Percentiles rank a stretch among this genome's conserved stretches.
Conservation (phyloP, 345 rosid genomes). For the Hirschfeldia incana region DNA sequence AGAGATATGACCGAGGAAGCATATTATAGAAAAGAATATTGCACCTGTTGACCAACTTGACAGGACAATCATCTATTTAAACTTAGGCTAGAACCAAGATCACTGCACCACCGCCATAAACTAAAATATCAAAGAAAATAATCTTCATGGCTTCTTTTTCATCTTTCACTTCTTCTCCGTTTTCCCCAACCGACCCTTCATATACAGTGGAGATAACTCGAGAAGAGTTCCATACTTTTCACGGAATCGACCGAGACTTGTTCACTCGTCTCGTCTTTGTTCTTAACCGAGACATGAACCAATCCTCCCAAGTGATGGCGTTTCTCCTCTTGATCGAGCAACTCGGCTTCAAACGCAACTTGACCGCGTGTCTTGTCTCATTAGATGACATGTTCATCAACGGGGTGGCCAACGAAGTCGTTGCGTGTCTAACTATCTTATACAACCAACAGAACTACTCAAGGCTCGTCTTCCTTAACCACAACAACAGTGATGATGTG, state of each 20-base stretch:
- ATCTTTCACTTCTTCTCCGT: background rate
- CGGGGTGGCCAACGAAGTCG: constrained; percentile 52
- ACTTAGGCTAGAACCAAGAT: background rate
- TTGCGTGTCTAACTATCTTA: constrained; percentile 40
- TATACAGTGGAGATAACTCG: constrained; percentile 1
- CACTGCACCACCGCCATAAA: background rate
- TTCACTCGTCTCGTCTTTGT: constrained; percentile 45
- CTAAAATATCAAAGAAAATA: background rate
- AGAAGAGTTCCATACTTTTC: constrained; percentile 49
- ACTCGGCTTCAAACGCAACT: background rate
- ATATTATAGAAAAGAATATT: background rate
- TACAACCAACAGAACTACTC: constrained; percentile 7
- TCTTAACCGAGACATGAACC: constrained; percentile 46
- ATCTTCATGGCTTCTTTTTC: constrained; percentile 2
- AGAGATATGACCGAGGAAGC: constrained; percentile 7
- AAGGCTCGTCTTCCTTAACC: background rate
- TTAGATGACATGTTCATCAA: constrained; percentile 39
- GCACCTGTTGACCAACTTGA: background rate
- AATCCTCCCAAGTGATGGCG: constrained; percentile 51
- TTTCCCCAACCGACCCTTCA: background rate
- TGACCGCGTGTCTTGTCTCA: constrained; percentile 28
- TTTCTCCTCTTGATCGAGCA: constrained; percentile 59
- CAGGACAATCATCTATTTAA: background rate
- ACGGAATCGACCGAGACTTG: constrained; percentile 51
- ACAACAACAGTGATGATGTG: background rate